phyloP scores from a whole-genome alignment of 106 monocot species.

The Acorus gramineus region DNA sequence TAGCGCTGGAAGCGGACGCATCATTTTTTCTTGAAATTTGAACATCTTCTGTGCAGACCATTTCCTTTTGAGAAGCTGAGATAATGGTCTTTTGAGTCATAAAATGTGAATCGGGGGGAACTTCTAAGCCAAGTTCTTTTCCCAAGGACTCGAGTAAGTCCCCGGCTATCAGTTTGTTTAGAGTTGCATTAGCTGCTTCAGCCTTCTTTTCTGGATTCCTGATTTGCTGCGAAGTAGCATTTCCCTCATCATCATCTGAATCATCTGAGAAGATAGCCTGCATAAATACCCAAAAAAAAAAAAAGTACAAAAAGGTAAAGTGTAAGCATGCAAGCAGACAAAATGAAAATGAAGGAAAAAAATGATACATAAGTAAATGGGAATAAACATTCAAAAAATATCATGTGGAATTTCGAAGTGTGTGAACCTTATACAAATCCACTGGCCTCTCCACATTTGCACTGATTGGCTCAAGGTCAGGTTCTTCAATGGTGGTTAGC shows the following conservation, averaged over 20 bases:
- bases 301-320: neutral
- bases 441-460: slow-evolving; percentile 57
- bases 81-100: slow-evolving; percentile 7
- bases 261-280: slow-evolving; percentile 98
- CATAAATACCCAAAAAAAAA: slow-evolving; percentile 1
- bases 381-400: neutral
- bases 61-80: slow-evolving; percentile 1
- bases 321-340: neutral
- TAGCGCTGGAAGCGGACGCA: slow-evolving; percentile 3
- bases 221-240: slow-evolving; percentile 7
- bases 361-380: neutral
- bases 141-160: slow-evolving; percentile 94
- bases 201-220: slow-evolving; percentile 34
- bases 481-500: slow-evolving; percentile 10
- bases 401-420: neutral
- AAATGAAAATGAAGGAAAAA: neutral
- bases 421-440: slow-evolving; percentile 83
- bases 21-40: slow-evolving; percentile 10
- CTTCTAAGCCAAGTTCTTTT: slow-evolving; percentile 78
- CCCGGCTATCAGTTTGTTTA: slow-evolving; percentile 80
- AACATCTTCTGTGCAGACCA: neutral
- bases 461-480: slow-evolving; percentile 20
- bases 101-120: slow-evolving; percentile 25
- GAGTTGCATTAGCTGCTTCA: slow-evolving; percentile 71
- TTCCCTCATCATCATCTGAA: slow-evolving; percentile 48